Conservation (phyloP, 345 rosid species). For the Eucalyptus erythrocorys region DNA sequence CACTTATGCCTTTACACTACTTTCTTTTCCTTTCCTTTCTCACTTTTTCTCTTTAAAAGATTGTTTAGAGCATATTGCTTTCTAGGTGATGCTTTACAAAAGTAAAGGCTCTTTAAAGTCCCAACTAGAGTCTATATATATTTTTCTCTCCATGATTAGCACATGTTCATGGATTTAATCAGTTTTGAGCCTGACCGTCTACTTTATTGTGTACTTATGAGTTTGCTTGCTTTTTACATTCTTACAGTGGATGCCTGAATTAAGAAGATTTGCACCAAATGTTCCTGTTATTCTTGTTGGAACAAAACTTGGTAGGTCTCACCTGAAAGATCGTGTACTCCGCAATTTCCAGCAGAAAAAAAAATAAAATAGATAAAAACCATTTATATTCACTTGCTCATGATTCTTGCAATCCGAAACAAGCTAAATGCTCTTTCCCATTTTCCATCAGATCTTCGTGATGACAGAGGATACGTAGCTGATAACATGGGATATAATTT, state of each 20-base stretch:
- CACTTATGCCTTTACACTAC: background rate
- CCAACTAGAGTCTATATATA: background rate
- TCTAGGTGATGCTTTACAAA: background rate
- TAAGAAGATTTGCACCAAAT: constrained; percentile 85
- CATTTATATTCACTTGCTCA: background rate
- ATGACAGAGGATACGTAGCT: constrained; percentile 52
- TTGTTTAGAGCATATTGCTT: background rate
- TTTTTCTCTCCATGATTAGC: background rate
- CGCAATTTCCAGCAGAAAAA: background rate
- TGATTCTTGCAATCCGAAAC: background rate
- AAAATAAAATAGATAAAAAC: background rate
- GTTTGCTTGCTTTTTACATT: background rate
- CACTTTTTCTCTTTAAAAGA: background rate
- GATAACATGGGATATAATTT: constrained; percentile 60
- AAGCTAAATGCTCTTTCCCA: background rate
- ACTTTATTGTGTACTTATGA: background rate
- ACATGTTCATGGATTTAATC: background rate
- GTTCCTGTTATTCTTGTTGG: constrained; percentile 97
- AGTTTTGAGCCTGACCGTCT: background rate
- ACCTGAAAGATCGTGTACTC: background rate
- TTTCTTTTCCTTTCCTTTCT: background rate
- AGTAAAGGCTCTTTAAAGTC: background rate
- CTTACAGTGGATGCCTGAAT: constrained; percentile 97
- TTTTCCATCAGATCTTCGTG: constrained; percentile 57
- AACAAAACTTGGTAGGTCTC: constrained; percentile 69